A percentile compares a stretch with the other conserved stretches of the same genome.
Evolutionary conservation across 2,329 filamentous ascomycete species (phyloP).

Genomic region (Fusarium staphyleae): DNA sequence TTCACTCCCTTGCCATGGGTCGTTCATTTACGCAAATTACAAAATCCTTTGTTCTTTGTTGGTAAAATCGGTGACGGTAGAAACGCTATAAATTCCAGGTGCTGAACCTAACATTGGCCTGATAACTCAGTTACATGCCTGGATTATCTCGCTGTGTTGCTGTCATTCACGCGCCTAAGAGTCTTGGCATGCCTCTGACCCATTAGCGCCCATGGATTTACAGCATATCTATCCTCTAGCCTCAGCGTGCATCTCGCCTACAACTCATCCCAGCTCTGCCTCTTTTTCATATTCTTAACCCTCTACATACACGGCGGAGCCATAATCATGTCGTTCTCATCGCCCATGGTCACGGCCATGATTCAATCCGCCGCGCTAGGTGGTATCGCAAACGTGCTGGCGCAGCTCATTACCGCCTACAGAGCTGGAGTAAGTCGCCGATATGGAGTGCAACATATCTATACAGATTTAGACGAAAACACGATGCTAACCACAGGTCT

Average conservation of each 20-base stretch:
- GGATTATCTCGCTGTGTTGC: no score
- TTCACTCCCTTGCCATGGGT: no score
- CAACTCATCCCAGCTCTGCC: neutral
- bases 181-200: slow-evolving; percentile 17
- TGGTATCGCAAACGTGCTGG: slow-evolving; percentile 74
- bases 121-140: no score
- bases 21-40: no score
- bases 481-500: neutral
- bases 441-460: neutral
- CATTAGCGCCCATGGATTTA: slow-evolving; percentile 27
- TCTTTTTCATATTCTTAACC: neutral
- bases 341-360: slow-evolving; percentile 66
- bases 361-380: slow-evolving; percentile 71
- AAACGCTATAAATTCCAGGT: no score
- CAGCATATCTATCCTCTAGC: slow-evolving; percentile 7
- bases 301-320: no score
- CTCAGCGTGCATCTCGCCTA: neutral
- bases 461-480: neutral
- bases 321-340: slow-evolving; percentile 40
- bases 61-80: no score
- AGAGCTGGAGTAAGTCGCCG: slow-evolving; percentile 60
- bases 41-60: no score
- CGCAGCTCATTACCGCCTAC: slow-evolving; percentile 72
- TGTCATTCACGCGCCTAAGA: neutral
- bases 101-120: no score